These are phyloP conservation scores for Kurtzmaniella cleridarum DNA, from an alignment of 805 yeast species.

Conservation along the genomic window DNA sequence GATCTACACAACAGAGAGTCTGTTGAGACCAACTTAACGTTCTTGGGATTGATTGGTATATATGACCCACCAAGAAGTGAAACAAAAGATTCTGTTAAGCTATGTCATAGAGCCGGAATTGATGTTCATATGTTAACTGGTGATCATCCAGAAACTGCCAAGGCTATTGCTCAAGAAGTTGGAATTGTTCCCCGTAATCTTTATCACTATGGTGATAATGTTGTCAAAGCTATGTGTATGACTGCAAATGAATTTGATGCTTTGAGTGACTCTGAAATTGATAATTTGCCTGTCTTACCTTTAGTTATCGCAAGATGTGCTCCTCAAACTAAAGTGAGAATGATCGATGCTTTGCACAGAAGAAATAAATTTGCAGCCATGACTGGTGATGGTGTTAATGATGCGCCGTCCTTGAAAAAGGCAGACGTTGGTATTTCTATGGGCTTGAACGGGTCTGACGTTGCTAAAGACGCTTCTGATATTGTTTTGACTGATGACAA, in stretches of 20 bases:
- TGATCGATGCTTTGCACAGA: conserved; percentile 38
- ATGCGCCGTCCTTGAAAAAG: conserved; percentile 68
- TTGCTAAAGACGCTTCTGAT: conserved; percentile 80
- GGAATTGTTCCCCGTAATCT: conserved; percentile 59
- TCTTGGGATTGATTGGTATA: conserved; percentile 69
- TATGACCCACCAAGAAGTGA: conserved; percentile 78
- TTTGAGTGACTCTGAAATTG: conserved; percentile 27
- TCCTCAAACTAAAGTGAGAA: conserved; percentile 37
- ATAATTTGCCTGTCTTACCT: conserved; percentile 32
- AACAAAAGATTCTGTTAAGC: conserved; percentile 57
- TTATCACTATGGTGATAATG: conserved; percentile 28
- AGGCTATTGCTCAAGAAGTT: conserved; percentile 75
- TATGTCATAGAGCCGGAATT: conserved; percentile 71
- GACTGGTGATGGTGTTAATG: conserved; percentile 71
- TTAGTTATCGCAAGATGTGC: conserved; percentile 37
- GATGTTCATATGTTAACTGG: conserved; percentile 81
- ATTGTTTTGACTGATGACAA: conserved; percentile 68
- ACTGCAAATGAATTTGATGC: conserved; percentile 32
- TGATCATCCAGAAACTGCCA: conserved; percentile 74
- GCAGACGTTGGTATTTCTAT: conserved; percentile 83
- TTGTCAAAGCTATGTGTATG: conserved; percentile 32
- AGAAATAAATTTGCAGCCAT: conserved; percentile 32
- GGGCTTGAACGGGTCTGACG: conserved; percentile 77
- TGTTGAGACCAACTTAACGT: conserved; percentile 50
- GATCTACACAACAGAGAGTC: conserved; percentile 21